Percentiles rank a stretch among this genome's conserved stretches.
Conservation (phyloP, 371 early-diverging fungal species). For the Lichtheimia ornata region DNA sequence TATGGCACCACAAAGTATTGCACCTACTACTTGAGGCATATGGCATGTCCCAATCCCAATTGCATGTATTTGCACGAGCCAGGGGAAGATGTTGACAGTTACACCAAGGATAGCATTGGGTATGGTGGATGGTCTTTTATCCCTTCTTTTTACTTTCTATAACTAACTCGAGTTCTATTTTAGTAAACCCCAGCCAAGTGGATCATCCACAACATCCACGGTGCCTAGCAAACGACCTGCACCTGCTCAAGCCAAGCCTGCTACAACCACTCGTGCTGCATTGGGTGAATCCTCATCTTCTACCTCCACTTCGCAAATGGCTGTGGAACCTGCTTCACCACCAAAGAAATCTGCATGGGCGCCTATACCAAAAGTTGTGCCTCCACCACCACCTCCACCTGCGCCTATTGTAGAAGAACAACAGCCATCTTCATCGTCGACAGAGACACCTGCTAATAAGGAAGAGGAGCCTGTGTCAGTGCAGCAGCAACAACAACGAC, state of each 20-base stretch:
- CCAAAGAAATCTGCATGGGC: conserved; percentile 31
- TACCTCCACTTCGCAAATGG: neutral
- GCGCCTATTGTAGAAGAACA: conserved; percentile 1
- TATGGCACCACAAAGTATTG: conserved; percentile 94
- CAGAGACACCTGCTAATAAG: no score
- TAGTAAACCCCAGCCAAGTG: no score
- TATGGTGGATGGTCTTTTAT: conserved; percentile 23
- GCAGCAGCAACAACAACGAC: neutral
- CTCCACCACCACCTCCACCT: conserved; percentile 23
- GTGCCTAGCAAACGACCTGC: conserved; percentile 39
- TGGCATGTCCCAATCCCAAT: conserved; percentile 76
- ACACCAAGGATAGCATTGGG: conserved; percentile 64
- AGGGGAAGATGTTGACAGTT: conserved; percentile 80
- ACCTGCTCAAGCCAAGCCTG: neutral
- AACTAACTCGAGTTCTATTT: neutral
- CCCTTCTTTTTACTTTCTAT: conserved; percentile 1
- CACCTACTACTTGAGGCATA: conserved; percentile 77
- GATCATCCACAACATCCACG: neutral
- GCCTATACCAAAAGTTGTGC: conserved; percentile 42
- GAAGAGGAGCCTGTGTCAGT: neutral
- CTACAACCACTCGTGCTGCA: neutral
- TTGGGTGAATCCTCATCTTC: no score
- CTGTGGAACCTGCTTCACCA: conserved; percentile 10
- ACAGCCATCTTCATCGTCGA: no score
- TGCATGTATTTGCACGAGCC: conserved; percentile 90